These are phyloP conservation scores for Phytophthora chlamydospora DNA, from an alignment of 352 stramenopile species.

Conservation along the genomic window DNA sequence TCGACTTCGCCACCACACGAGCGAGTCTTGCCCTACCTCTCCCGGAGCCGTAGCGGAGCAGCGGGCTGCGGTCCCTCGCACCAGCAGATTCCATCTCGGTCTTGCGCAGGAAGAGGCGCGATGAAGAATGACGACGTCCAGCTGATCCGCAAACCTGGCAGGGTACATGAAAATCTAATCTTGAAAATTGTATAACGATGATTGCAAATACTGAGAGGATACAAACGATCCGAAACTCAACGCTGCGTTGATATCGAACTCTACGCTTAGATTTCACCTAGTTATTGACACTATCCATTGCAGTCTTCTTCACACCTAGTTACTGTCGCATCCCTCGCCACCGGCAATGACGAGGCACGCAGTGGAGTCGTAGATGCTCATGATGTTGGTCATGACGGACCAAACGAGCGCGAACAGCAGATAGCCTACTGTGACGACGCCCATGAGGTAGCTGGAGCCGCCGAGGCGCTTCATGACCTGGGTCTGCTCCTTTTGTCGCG, in stretches of 20 bases:
- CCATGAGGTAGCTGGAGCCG: constrained; percentile 60
- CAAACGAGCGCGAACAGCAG: constrained; percentile 54
- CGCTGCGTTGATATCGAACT: neutral
- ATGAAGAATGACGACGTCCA: constrained; percentile 15
- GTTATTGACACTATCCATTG: neutral
- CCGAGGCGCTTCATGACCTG: constrained; percentile 70
- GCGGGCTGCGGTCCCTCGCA: constrained; percentile 54
- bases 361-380: constrained; percentile 65
- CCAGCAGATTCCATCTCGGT: constrained; percentile 13
- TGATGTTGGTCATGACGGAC: constrained; percentile 62
- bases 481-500: constrained; percentile 68
- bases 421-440: constrained; percentile 47
- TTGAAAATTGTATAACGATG: constrained; percentile 1
- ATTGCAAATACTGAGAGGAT: constrained; percentile 11
- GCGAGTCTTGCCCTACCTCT: constrained; percentile 23
- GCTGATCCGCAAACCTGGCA: constrained; percentile 10
- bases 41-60: constrained; percentile 70
- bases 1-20: constrained; percentile 1
- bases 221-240: neutral
- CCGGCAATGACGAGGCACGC: constrained; percentile 62
- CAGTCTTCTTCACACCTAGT: constrained; percentile 10
- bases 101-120: constrained; percentile 15
- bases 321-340: constrained; percentile 43
- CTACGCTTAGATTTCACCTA: constrained; percentile 8
- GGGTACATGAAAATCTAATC: neutral